Evolutionary conservation across 108 stramenopile species (phyloP).

Genomic region (Pseudonitzschia multiseries): DNA sequence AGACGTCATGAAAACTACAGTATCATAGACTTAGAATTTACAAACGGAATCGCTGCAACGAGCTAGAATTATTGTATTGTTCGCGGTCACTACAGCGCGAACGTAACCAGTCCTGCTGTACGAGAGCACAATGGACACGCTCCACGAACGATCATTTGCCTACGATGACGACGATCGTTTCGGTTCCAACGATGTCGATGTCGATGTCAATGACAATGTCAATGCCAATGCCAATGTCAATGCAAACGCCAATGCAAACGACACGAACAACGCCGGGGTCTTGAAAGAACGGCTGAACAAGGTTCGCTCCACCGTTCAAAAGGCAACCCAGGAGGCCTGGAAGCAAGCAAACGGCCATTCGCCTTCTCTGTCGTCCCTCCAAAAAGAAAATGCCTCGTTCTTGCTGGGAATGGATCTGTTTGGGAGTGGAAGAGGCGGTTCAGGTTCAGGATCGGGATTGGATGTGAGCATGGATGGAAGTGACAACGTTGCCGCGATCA

Average conservation of each 20-base stretch:
- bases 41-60: too few species aligned
- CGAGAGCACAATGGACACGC: neutral
- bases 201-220: too few species aligned
- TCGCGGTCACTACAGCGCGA: neutral
- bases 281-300: conserved; percentile 33
- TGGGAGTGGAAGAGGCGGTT: conserved; percentile 37
- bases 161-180: conserved; percentile 3
- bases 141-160: conserved; percentile 3
- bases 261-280: neutral
- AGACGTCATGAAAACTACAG: too few species aligned
- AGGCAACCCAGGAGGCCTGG: conserved; percentile 48
- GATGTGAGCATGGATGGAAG: conserved; percentile 17
- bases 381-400: conserved; percentile 41
- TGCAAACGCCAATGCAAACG: too few species aligned
- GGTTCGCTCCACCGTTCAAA: conserved; percentile 36
- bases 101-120: neutral
- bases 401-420: conserved; percentile 62
- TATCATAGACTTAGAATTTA: too few species aligned
- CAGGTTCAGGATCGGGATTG: neutral
- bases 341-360: conserved; percentile 28
- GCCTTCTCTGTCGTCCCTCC: neutral
- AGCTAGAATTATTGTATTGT: too few species aligned
- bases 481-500: neutral
- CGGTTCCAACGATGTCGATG: too few species aligned
- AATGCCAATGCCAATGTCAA: too few species aligned